Evolutionary conservation across 768 basidiomycete genomes (phyloP).

Genomic region (Fistulinella prunicolor): DNA sequence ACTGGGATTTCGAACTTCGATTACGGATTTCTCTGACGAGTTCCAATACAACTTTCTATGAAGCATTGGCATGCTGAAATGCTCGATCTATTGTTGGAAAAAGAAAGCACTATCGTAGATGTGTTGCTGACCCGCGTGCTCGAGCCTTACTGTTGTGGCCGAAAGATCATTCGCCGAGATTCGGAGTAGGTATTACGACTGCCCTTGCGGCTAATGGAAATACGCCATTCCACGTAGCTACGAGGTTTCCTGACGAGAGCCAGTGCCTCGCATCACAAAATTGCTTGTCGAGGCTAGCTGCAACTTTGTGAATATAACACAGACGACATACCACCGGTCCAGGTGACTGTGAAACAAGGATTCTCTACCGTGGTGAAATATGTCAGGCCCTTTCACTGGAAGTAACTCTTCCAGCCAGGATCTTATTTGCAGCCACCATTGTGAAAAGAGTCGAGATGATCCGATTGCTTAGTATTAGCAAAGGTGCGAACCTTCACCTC

Average conservation of each 20-base stretch:
- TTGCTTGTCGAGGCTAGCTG: too few species aligned
- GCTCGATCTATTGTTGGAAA: not conserved
- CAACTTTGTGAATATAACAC: too few species aligned
- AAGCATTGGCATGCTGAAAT: constrained; percentile 2
- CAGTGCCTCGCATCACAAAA: not conserved
- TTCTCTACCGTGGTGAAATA: too few species aligned
- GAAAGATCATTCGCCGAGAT: not conserved
- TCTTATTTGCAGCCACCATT: too few species aligned
- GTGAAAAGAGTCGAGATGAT: too few species aligned
- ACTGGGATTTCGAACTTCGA: too few species aligned
- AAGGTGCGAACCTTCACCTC: not conserved
- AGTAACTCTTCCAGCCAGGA: too few species aligned
- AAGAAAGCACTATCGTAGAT: not conserved
- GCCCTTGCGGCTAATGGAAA: constrained; percentile 2
- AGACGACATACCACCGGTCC: too few species aligned
- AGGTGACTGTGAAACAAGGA: too few species aligned
- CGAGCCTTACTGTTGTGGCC: too few species aligned
- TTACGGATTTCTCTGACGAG: not conserved
- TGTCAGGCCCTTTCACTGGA: too few species aligned
- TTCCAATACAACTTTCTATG: not conserved
- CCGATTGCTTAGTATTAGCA: not conserved
- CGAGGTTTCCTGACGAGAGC: constrained; percentile 1
- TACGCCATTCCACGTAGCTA: constrained; percentile 3
- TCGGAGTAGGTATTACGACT: not conserved
- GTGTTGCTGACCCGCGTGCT: not conserved